phyloP scores from a whole-genome alignment of 495 filamentous ascomycete genomes.

The Trichocladium antarcticum region DNA sequence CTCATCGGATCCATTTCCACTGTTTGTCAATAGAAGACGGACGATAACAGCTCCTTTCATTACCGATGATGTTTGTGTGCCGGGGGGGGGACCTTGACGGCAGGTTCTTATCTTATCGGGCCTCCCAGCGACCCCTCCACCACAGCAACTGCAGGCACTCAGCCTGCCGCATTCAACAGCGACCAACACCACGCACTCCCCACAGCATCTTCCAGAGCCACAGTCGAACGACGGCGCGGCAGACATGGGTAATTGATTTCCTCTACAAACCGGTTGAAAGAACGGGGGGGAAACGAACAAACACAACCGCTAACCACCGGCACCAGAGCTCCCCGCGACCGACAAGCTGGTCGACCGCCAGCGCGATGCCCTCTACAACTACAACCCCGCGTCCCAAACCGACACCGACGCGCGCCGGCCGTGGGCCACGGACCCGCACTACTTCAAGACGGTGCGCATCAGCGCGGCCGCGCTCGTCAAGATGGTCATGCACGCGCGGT shows the following conservation, averaged over 20 bases:
- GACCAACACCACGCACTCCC: neutral
- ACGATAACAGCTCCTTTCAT: no score
- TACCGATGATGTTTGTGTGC: no score
- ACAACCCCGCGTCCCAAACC: constrained; percentile 56
- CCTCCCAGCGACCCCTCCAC: constrained; percentile 4
- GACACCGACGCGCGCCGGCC: constrained; percentile 46
- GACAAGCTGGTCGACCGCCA: constrained; percentile 65
- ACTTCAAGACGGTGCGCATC: constrained; percentile 91
- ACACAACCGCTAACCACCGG: neutral
- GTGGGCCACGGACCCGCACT: constrained; percentile 70
- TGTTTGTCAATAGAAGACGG: no score
- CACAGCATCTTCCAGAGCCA: neutral
- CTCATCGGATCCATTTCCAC: neutral
- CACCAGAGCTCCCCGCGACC: constrained; percentile 51
- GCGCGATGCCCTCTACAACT: constrained; percentile 84
- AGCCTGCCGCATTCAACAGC: neutral
- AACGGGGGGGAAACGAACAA: neutral
- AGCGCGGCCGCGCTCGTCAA: constrained; percentile 90
- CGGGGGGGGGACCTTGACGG: constrained; percentile 14
- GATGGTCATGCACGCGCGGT: constrained; percentile 98
- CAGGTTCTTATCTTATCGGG: constrained; percentile 24
- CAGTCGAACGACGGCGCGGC: neutral
- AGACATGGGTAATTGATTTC: constrained; percentile 4
- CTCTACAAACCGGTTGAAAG: neutral
- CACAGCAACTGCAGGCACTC: constrained; percentile 8